Percentiles rank a stretch among this genome's conserved stretches.
Evolutionary conservation across 345 rosid genomes (phyloP).

Genomic region (Streptanthus diversifolius): DNA sequence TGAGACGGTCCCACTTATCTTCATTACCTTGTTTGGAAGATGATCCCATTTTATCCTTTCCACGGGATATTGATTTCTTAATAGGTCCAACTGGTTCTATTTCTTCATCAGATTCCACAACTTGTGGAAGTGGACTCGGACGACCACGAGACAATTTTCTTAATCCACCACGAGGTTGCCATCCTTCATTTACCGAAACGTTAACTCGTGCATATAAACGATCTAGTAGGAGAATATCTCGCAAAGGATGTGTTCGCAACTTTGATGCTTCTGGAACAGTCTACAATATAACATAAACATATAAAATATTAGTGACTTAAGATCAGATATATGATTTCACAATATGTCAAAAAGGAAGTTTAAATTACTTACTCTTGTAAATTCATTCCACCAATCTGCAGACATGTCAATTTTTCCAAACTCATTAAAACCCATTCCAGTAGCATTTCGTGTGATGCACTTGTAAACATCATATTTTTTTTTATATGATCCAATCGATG

Average conservation of each 20-base stretch:
- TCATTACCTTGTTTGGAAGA: not conserved
- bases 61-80: not conserved
- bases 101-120: not conserved
- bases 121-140: not conserved
- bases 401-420: not conserved
- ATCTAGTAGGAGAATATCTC: not conserved
- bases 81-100: not conserved
- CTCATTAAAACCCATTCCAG: not conserved
- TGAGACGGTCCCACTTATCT: not conserved
- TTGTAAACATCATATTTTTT: constrained; percentile 8
- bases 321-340: too few species aligned
- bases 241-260: not conserved
- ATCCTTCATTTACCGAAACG: not conserved
- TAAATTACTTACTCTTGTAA: not conserved
- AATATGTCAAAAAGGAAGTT: too few species aligned
- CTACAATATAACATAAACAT: not conserved
- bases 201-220: not conserved
- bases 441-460: not conserved
- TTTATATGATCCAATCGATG: not conserved
- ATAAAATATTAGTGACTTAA: not conserved
- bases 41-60: not conserved
- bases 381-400: not conserved
- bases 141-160: too few species aligned
- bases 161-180: not conserved
- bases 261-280: not conserved